Evolutionary conservation across 441 rosid species (phyloP), one percentile per base, ranked within the genome.

Genomic region (Metrosideros polymorpha): DNA sequence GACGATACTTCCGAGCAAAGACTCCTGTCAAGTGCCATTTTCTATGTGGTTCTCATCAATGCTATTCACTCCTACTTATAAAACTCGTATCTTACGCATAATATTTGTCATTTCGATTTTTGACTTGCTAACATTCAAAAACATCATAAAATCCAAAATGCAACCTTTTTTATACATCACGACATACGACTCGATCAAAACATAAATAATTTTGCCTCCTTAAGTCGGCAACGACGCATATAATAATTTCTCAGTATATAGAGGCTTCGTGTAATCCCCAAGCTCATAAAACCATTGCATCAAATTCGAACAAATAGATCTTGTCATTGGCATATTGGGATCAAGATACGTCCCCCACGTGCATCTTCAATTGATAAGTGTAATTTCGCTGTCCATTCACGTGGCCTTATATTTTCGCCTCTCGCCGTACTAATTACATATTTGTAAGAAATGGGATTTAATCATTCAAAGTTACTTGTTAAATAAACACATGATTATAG

Each of bases 361-460:
- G 12, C 43, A 32, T 63, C 43, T 32, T 32, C 6, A 17, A 32
- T 63, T 1, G 13, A 63, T 9, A 32, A 32, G 25, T 2, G 0
- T 4, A 2, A 19, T 32, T 9, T 30, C 3, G 1, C 0, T 0
- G 0, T 42, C 1, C 17, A 0, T 7, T 63, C 13, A 4, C 22
- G 76, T 2, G 12, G 4, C 42, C 25, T 63, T 32, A 30, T 63
- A 2, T 0, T 4, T 17, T 63, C 2, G 12, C 42, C 6, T 17
- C 42, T 4, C 0, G 24, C 42, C 0, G 2, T 17, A 4, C 0
- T 57, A 0, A 57, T n/a, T 13, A 57, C 0, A 0, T 4, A 57
- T 57, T 57, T 13, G n/a, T 13, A n/a, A n/a, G 63, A 3, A 3
- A 6, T n/a, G 2, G 6, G n/a, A n/a, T 63, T 63, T 17, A 8